A percentile compares a stretch with the other conserved stretches of the same genome.
These are phyloP conservation scores for Cichorium intybus DNA, from an alignment of 140 eudicot species.

Conservation along the genomic window DNA sequence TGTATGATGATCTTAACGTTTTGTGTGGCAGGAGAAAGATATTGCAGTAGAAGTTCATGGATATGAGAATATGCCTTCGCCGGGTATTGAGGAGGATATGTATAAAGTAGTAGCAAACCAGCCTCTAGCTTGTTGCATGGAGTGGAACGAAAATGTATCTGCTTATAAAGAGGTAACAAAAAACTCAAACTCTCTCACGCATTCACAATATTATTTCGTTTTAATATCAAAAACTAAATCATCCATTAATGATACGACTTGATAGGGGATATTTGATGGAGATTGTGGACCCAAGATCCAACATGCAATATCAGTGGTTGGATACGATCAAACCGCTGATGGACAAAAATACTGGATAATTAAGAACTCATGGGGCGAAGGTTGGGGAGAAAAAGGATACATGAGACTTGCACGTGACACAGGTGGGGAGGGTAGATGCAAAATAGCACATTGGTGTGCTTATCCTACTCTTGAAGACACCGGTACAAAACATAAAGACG, in stretches of 20 bases:
- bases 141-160: conserved; percentile 43
- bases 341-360: conserved; percentile 71
- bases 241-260: neutral
- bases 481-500: too few species aligned
- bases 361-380: conserved; percentile 76
- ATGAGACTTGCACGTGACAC: conserved; percentile 54
- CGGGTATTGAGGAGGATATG: conserved; percentile 43
- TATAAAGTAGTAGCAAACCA: conserved; percentile 64
- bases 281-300: conserved; percentile 36
- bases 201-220: too few species aligned
- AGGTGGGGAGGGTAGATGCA: conserved; percentile 52
- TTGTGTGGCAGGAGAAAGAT: too few species aligned
- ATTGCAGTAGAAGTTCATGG: conserved; percentile 57
- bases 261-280: conserved; percentile 52
- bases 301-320: conserved; percentile 67
- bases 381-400: conserved; percentile 81
- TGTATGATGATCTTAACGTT: too few species aligned
- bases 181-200: neutral
- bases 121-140: conserved; percentile 58
- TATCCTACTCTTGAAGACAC: too few species aligned
- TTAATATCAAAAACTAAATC: too few species aligned
- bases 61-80: conserved; percentile 41
- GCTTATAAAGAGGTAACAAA: conserved; percentile 56
- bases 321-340: conserved; percentile 52
- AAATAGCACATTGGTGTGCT: conserved; percentile 65